A percentile compares a stretch with the other conserved stretches of the same genome.
Conservation (phyloP, 169 alveolate species). For the Eimeria falciformis region DNA sequence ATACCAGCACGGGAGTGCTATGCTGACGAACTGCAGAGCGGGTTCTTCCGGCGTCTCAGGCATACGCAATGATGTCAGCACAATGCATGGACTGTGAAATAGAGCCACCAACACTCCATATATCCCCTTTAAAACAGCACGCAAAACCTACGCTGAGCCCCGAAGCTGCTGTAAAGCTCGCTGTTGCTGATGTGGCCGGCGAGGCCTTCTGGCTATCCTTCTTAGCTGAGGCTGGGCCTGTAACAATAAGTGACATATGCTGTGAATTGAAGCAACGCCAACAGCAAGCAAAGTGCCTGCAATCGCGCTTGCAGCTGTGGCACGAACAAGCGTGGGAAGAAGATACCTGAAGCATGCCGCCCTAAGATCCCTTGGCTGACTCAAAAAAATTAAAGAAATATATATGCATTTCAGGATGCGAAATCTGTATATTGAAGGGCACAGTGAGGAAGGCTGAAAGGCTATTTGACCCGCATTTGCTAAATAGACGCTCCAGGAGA, state of each 20-base stretch:
- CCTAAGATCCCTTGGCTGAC: too few relatives aligned
- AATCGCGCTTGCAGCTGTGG: constrained; percentile 16
- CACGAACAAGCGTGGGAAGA: constrained; percentile 63
- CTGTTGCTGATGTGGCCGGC: constrained; percentile 14
- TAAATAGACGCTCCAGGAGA: too few relatives aligned
- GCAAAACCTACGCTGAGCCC: constrained; percentile 41
- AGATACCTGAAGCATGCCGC: background rate
- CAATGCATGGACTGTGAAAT: constrained; percentile 65
- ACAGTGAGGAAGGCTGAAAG: too few relatives aligned
- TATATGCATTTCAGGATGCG: too few relatives aligned
- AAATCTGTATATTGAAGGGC: too few relatives aligned
- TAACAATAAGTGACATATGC: background rate
- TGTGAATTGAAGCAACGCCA: constrained; percentile 43
- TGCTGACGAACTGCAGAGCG: too few relatives aligned
- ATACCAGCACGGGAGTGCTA: too few relatives aligned
- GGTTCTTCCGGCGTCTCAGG: constrained; percentile 19
- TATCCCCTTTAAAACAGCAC: background rate
- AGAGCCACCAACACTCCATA: background rate
- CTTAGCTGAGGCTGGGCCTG: constrained; percentile 57
- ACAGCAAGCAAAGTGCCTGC: background rate
- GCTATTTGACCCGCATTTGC: too few relatives aligned
- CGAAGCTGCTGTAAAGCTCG: constrained; percentile 4
- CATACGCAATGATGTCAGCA: constrained; percentile 64
- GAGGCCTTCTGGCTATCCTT: constrained; percentile 58
- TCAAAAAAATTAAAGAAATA: too few relatives aligned